Evolutionary conservation across 352 stramenopile species (phyloP), one percentile per base, ranked within the genome.

Genomic region (Phytophthora kernoviae): DNA sequence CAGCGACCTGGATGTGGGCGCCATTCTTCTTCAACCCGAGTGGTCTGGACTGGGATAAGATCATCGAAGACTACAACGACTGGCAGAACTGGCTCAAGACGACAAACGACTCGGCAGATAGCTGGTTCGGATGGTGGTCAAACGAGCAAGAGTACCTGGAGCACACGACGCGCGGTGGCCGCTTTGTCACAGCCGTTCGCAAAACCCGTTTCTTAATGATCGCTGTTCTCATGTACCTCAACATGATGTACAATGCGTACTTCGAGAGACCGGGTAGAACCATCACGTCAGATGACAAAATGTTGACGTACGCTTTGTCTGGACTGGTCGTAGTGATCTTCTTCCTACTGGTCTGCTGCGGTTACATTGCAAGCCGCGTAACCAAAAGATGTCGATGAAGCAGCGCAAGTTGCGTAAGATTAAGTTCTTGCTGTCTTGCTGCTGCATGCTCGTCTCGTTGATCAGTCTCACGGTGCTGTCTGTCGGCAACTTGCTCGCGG

Each of bases 21-120:
- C 87, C 87, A 33, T 94, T 96, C 73, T 85, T 96, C 68, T 96
- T 99, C 71, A 99, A 99, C 69, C 97, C 97, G 20, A 95, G 98
- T 33, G 98, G 95, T 27, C 90, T 99, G 54, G 96, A 99, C 59
- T 99, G 96, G 96, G 93, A 98, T 73, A 97, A 98, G 70, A 88
- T 98, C 32, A 90, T 91, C 24, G 81, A 92, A 17, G 97, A 99
- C 79, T 98, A 92, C 71, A 90, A 87, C 48, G 83, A 94, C 53
- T 99, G 94, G 87, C 84, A 98, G 39, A 87, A 93, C 48, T 99
- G 96, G 96, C 91, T 99, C 54, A 75, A 61, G 11, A 94, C 85
- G 36, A 91, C 81, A 11, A 94, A 96, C 24, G 87, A 96, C 60
- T 94, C 85, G 10, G 80, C 84, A 14, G 79, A 93, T 45, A 93